Base-by-base conservation (phyloP, 1,284 basidiomycete species). In the Ceratobasidium theobromae region DNA sequence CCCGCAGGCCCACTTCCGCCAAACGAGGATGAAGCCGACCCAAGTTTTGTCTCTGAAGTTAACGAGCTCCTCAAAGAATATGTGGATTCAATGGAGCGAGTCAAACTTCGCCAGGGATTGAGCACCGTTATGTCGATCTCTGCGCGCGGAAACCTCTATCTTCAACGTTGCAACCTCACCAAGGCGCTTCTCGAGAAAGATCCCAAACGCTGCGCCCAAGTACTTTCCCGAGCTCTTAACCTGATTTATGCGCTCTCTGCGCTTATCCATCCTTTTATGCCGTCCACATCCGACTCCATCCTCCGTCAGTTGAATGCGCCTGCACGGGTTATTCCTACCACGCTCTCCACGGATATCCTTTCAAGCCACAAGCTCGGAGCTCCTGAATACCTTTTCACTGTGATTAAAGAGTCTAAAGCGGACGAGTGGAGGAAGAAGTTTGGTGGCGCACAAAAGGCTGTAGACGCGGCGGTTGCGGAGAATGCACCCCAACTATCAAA, bases 241-340 rank as follows among this genome's bases (percentile, higher is more conserved):
- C 81, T 99, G 71, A 97, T 99, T 76, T 99, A 97, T 77, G 78
- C 89, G 30, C 83, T 99, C 66, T 90, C 92, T 11, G 87, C 87
- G 32, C 79, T 97, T 70, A 78, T 94, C 70, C 90, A 95, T 75
- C 96, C 97, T 0, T 99, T 95, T 86, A 98, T 99, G 95, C 97
- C 97, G 40, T 83, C 87, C 25, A 96, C 93, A 0, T 86, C 89
- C 27, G 85, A 86, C 21, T 81, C 87, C 8, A 95, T 99, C 69
- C 82, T 97, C 68, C 76, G 78, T 32, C 97, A 99, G 75, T 84
- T 99, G 70, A 93, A 97, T 75, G 95, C 95, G 0, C 95, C 95
- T 1, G 79, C 78, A 69, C 78, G 86, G 45, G 78, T 77, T 79
- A 82, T 77, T 75, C 81, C 73, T 80, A 81, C 67, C 84, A 75